Evolutionary conservation across 1,284 basidiomycete genomes (phyloP).

Genomic region (Hymenochaete sp.): DNA sequence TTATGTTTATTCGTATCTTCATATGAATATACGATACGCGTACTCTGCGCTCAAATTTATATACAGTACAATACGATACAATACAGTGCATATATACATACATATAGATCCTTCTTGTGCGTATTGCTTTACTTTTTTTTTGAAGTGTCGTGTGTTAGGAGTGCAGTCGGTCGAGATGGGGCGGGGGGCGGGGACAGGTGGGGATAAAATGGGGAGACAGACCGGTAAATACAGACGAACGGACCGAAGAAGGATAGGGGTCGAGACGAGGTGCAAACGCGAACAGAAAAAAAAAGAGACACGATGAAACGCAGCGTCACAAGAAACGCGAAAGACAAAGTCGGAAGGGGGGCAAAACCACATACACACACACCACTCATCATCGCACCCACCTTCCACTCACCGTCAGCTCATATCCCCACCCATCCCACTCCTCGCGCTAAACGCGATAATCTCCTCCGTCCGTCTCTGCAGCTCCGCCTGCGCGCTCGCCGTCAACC

Average conservation of each 20-base stretch:
- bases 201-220: background rate
- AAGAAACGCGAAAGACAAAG: too few relatives aligned
- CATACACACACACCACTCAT: background rate
- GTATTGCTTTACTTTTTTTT: too few relatives aligned
- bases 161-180: too few relatives aligned
- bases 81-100: too few relatives aligned
- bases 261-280: background rate
- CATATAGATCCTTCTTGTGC: too few relatives aligned
- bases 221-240: background rate
- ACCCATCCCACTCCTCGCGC: slow-evolving; percentile 11
- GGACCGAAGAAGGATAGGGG: background rate
- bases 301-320: too few relatives aligned
- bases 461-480: slow-evolving; percentile 17
- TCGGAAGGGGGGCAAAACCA: too few relatives aligned
- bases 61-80: too few relatives aligned
- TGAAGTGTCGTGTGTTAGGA: too few relatives aligned
- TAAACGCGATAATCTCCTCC: slow-evolving; percentile 17
- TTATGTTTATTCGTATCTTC: too few relatives aligned
- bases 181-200: background rate
- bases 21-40: too few relatives aligned
- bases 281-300: background rate
- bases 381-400: background rate
- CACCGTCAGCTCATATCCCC: slow-evolving; percentile 5
- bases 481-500: slow-evolving; percentile 10
- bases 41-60: too few relatives aligned